Evolutionary conservation across 441 rosid species (phyloP).

Genomic region (Syzygium malaccense): DNA sequence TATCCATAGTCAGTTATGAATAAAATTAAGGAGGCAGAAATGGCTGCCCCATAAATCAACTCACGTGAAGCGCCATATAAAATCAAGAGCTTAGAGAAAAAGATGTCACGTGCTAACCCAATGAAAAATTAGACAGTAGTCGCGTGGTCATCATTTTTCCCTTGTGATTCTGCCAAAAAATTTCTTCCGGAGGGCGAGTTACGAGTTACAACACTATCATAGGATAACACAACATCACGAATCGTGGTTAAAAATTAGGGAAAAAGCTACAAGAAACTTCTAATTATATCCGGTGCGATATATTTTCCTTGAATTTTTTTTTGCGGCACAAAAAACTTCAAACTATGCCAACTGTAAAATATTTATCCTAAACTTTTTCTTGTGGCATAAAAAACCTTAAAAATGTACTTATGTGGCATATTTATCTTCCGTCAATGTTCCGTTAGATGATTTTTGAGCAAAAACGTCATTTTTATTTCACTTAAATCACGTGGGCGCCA

Average conservation of each 20-base stretch:
- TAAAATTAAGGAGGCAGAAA: neutral
- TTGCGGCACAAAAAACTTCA: too few species aligned
- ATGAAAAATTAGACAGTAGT: neutral
- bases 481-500: too few species aligned
- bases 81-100: neutral
- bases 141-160: neutral
- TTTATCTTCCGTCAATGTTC: too few species aligned
- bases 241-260: neutral
- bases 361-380: too few species aligned
- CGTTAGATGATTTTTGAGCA: too few species aligned
- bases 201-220: neutral
- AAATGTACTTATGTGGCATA: too few species aligned
- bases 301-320: too few species aligned
- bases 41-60: neutral
- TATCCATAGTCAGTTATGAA: neutral
- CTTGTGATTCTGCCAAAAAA: neutral
- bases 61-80: neutral
- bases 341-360: too few species aligned
- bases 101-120: neutral
- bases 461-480: too few species aligned
- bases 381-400: too few species aligned
- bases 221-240: neutral
- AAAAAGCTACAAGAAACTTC: too few species aligned
- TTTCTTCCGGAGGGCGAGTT: neutral
- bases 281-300: too few species aligned